These are phyloP conservation scores for Cydonia oblonga DNA, from an alignment of 331 rosid genomes.

Conservation along the genomic window DNA sequence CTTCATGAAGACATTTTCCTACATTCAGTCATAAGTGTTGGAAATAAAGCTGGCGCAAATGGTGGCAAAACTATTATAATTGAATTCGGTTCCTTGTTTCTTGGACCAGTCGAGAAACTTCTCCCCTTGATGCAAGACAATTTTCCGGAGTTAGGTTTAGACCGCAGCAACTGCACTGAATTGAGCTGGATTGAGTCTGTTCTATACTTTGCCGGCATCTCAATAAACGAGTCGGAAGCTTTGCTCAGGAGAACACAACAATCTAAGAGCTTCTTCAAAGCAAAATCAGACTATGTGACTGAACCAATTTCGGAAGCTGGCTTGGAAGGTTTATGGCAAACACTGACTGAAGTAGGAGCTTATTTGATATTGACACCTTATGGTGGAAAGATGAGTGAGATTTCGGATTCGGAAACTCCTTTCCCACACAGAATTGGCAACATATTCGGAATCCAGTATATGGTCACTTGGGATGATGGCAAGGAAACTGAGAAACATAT, in stretches of 20 bases:
- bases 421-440: constrained; percentile 27
- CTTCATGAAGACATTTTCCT: constrained; percentile 10
- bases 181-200: constrained; percentile 29
- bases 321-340: constrained; percentile 13
- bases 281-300: constrained; percentile 22
- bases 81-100: constrained; percentile 14
- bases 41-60: background rate
- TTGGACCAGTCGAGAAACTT: constrained; percentile 2
- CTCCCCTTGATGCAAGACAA: constrained; percentile 3
- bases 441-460: constrained; percentile 9
- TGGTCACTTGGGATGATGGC: constrained; percentile 8
- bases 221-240: background rate
- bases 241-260: constrained; percentile 4
- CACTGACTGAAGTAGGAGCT: background rate
- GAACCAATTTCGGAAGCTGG: constrained; percentile 10
- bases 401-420: constrained; percentile 16
- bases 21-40: background rate
- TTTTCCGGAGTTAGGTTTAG: constrained; percentile 20
- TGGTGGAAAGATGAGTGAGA: constrained; percentile 25
- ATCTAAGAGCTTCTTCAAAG: constrained; percentile 2
- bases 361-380: constrained; percentile 18
- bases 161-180: constrained; percentile 3
- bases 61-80: background rate
- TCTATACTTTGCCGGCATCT: background rate
- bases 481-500: constrained; percentile 2